These are phyloP conservation scores for Lipomyces chichibuensis DNA, from an alignment of 805 yeast genomes.

Conservation along the genomic window DNA sequence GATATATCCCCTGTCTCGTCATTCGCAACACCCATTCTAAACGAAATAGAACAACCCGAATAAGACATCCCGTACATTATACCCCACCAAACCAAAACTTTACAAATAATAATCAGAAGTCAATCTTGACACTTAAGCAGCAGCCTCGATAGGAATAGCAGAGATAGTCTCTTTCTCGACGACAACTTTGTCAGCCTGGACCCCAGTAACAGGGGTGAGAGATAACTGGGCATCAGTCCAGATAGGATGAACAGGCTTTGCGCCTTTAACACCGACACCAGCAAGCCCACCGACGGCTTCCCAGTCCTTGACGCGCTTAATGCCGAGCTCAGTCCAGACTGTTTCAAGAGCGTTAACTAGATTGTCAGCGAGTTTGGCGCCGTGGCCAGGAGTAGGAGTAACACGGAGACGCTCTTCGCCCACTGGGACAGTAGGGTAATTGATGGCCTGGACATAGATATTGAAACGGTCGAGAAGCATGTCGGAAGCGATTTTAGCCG, in stretches of 20 bases:
- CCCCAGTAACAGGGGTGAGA: constrained; percentile 10
- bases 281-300: constrained; percentile 80
- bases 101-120: not conserved
- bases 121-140: constrained; percentile 20
- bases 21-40: too few species aligned
- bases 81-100: too few species aligned
- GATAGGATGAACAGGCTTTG: constrained; percentile 59
- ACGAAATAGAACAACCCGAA: too few species aligned
- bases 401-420: constrained; percentile 96
- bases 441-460: constrained; percentile 96
- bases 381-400: constrained; percentile 99
- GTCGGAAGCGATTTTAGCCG: constrained; percentile 91
- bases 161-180: constrained; percentile 8
- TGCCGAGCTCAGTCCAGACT: constrained; percentile 72
- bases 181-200: constrained; percentile 1
- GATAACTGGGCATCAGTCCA: constrained; percentile 87
- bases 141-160: constrained; percentile 21
- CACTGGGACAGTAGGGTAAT: constrained; percentile 95
- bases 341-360: constrained; percentile 78
- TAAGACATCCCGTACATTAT: too few species aligned
- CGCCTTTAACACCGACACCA: constrained; percentile 72
- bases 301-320: constrained; percentile 81
- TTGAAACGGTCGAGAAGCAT: constrained; percentile 77
- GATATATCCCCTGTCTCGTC: too few species aligned
- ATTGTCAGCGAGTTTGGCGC: constrained; percentile 70